Percentiles rank a stretch among this genome's conserved stretches.
Evolutionary conservation across 768 basidiomycete species (phyloP).

Genomic region (Boletus reticulatus): DNA sequence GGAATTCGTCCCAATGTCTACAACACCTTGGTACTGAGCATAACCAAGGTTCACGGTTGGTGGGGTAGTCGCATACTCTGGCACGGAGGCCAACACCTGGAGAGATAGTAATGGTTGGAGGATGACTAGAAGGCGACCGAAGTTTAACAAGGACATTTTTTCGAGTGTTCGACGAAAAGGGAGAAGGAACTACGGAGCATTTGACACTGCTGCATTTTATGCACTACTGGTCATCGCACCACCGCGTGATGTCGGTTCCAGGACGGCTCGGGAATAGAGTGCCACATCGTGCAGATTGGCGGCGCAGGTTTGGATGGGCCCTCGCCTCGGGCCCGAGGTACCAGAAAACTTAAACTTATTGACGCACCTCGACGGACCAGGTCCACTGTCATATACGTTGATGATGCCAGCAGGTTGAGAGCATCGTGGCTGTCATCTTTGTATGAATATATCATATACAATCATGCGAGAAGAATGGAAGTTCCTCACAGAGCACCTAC

Average conservation of each 20-base stretch:
- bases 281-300: too few species aligned
- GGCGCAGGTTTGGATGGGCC: too few species aligned
- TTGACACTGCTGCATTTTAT: neutral
- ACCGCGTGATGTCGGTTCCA: too few species aligned
- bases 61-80: neutral
- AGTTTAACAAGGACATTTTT: neutral
- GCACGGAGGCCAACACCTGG: neutral
- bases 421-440: too few species aligned
- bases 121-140: neutral
- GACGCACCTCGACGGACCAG: too few species aligned
- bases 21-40: slow-evolving; percentile 4
- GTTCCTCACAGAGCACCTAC: too few species aligned
- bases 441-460: too few species aligned
- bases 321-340: too few species aligned
- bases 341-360: too few species aligned
- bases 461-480: too few species aligned
- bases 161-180: neutral
- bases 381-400: too few species aligned
- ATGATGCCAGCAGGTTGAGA: too few species aligned
- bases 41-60: slow-evolving; percentile 4
- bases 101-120: neutral
- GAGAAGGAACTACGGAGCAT: neutral
- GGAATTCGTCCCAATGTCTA: neutral
- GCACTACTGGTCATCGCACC: neutral
- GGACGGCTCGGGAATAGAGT: neutral